phyloP scores from a whole-genome alignment of 306 rosid species.

The Cicer bijugum region DNA sequence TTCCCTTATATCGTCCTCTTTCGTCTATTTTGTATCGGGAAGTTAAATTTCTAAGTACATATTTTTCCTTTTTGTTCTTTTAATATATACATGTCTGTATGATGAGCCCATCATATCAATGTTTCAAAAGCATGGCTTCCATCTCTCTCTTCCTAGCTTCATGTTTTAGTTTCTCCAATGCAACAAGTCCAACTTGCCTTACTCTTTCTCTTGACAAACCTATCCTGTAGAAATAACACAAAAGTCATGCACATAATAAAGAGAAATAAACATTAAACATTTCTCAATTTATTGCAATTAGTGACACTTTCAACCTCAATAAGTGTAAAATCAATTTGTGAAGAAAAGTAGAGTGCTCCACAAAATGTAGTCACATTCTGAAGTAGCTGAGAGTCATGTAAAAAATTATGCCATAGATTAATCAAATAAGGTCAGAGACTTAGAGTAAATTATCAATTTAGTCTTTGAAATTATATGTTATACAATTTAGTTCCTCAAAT shows the following conservation, averaged over 20 bases:
- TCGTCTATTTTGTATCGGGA: conserved; percentile 51
- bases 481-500: background rate
- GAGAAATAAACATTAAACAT: too few relatives aligned
- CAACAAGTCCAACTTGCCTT: conserved; percentile 96
- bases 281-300: background rate
- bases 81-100: conserved; percentile 66
- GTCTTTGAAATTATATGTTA: background rate
- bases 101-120: conserved; percentile 51
- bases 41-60: conserved; percentile 46
- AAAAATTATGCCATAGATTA: background rate
- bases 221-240: conserved; percentile 59
- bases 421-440: background rate
- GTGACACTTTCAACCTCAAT: background rate
- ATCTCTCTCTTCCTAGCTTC: conserved; percentile 74
- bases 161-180: conserved; percentile 92
- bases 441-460: background rate
- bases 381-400: background rate
- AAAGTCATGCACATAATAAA: conserved; percentile 23
- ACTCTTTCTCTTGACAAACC: conserved; percentile 99
- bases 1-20: conserved; percentile 48
- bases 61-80: conserved; percentile 50
- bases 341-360: conserved; percentile 20
- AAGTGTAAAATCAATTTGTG: conserved; percentile 10
- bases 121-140: conserved; percentile 86
- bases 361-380: conserved; percentile 5